Conservation (phyloP, 345 rosid genomes). For the Populus tremula region DNA sequence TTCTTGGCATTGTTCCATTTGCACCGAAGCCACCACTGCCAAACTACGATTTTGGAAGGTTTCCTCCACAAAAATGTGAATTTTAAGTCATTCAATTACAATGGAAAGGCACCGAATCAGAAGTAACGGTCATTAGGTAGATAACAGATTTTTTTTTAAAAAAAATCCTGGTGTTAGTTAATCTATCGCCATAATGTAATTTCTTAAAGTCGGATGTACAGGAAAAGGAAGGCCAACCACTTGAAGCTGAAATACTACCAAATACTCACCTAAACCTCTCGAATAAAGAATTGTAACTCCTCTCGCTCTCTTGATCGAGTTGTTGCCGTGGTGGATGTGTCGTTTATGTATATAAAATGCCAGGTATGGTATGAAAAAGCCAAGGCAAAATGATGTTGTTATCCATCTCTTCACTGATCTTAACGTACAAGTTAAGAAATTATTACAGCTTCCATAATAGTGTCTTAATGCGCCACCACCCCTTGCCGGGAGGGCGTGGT, state of each 20-base stretch:
- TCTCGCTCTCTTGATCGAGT: neutral
- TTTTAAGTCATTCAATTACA: neutral
- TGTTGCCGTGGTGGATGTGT: neutral
- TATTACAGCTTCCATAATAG: conserved; percentile 16
- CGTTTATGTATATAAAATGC: neutral
- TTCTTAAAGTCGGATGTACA: neutral
- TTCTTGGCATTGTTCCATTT: neutral
- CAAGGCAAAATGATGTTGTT: conserved; percentile 43
- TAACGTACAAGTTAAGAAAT: conserved; percentile 66
- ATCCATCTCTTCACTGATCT: conserved; percentile 36
- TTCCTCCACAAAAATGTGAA: neutral
- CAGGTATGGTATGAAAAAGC: neutral
- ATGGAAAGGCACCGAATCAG: neutral
- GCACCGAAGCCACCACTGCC: neutral
- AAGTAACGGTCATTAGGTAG: neutral
- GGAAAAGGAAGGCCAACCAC: conserved; percentile 23
- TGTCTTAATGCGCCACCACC: neutral
- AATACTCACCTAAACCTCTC: conserved; percentile 26
- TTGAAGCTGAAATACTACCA: conserved; percentile 39
- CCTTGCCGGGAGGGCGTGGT: neutral
- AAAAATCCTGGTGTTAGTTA: neutral
- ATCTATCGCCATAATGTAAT: neutral
- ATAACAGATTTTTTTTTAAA: neutral
- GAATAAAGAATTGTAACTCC: neutral
- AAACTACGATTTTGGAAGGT: conserved; percentile 2